Evolutionary conservation across 2,329 filamentous ascomycete species (phyloP), one percentile per base, ranked within the genome.

Genomic region (Penicillium sp.): DNA sequence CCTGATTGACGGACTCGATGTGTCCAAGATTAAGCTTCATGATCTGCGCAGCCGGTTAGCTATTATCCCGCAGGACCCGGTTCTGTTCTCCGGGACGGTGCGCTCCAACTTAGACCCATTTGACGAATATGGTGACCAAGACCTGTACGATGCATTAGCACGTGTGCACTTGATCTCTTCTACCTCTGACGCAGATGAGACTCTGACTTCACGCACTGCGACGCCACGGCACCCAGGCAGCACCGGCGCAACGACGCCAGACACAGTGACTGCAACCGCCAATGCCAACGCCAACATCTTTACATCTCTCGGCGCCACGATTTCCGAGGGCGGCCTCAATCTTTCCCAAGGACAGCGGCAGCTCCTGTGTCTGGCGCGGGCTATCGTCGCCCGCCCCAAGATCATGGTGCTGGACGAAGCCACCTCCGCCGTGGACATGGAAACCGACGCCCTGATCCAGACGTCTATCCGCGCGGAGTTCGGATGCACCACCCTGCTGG

Each of bases 371-470:
- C 60, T 69, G 1, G 62, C 67, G 0, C 63, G 67, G 6, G 62
- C 62, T 40, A 89, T 90, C 61, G 83, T 90, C 24, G 79, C 82
- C 0, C 80, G 85, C 0, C 87, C 88, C 4, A 87, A 88, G 65
- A 84, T 92, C 60, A 87, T 92, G 81, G 83, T 92, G 1, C 79
- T 92, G 1, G 89, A 92, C 66, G 89, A 92, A 73, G 88, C 89
- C 0, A 92, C 89, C 0, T 86, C 82, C 2, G 87, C 88, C 0
- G 87, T 92, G 4, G 88, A 91, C 68, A 89, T 89, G 84, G 77
- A 79, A 31, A 91, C 88, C 0, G 88, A 92, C 67, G 75, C 79
- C 1, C 78, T 89, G 27, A 91, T 91, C 63, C 88, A 91, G 73
- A 80, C 84, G 9, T 84, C 80, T 44, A 90, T 91, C 61, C 79